A percentile compares a stretch with the other conserved stretches of the same genome.
These are phyloP conservation scores for Phaeosphaeriaceae sp. DNA, from an alignment of 2,329 filamentous ascomycete species.

Conservation along the genomic window DNA sequence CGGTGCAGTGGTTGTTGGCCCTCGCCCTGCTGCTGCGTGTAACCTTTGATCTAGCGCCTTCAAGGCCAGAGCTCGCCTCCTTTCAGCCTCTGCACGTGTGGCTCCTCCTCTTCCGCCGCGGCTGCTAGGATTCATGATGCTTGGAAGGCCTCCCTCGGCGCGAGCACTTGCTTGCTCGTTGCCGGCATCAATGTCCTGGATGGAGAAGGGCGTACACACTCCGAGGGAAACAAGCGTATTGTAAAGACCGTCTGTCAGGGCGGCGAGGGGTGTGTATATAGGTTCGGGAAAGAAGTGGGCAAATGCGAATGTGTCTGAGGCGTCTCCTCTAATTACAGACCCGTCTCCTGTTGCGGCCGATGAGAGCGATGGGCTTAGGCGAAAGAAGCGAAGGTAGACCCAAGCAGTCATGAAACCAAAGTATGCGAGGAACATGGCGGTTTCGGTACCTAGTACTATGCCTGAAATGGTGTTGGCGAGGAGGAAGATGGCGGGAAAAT, in stretches of 20 bases:
- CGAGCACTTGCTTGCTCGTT: slow-evolving; percentile 73
- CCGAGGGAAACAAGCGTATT: slow-evolving; percentile 74
- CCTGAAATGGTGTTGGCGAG: slow-evolving; percentile 73
- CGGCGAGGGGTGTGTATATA: slow-evolving; percentile 76
- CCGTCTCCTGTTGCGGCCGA: slow-evolving; percentile 60
- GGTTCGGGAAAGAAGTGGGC: slow-evolving; percentile 92
- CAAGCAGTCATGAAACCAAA: slow-evolving; percentile 87
- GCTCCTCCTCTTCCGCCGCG: slow-evolving; percentile 60
- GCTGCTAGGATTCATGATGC: slow-evolving; percentile 60
- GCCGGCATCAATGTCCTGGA: slow-evolving; percentile 76
- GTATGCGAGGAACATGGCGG: slow-evolving; percentile 78
- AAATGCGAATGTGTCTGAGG: slow-evolving; percentile 95
- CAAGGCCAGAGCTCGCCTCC: slow-evolving; percentile 84
- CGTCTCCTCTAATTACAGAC: slow-evolving; percentile 77
- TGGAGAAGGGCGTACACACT: slow-evolving; percentile 84
- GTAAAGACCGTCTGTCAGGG: slow-evolving; percentile 78
- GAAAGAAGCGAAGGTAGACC: slow-evolving; percentile 97
- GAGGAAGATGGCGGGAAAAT: slow-evolving; percentile 77
- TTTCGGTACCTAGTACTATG: slow-evolving; percentile 70
- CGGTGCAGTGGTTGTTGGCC: slow-evolving; percentile 50
- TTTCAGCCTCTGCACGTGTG: slow-evolving; percentile 88
- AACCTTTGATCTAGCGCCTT: slow-evolving; percentile 91
- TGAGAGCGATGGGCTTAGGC: slow-evolving; percentile 67
- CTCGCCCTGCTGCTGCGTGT: slow-evolving; percentile 74
- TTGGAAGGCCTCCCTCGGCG: slow-evolving; percentile 66